These are phyloP conservation scores for Penicillium corylophilum DNA, from an alignment of 2,329 filamentous ascomycete genomes.

Conservation along the genomic window DNA sequence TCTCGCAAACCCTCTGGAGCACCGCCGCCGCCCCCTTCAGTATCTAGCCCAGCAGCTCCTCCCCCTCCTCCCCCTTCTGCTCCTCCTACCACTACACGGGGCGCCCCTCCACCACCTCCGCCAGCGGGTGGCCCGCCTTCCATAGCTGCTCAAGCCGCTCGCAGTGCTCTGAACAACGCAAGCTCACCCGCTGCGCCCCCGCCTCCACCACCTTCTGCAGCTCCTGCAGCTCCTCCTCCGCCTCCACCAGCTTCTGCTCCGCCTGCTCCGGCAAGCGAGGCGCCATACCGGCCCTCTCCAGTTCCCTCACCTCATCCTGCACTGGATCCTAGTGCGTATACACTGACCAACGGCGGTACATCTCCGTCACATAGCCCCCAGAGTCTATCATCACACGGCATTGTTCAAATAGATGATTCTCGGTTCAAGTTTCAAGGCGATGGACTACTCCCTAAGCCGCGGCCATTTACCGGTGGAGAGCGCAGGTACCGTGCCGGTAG, in stretches of 20 bases:
- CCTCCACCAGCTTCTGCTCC: conserved; percentile 39
- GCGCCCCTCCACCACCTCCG: conserved; percentile 38
- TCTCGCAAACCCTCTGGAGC: conserved; percentile 57
- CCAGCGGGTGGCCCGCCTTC: conserved; percentile 32
- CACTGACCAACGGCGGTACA: conserved; percentile 62
- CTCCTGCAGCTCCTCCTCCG: conserved; percentile 42
- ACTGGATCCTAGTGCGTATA: conserved; percentile 75
- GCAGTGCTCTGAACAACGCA: conserved; percentile 55
- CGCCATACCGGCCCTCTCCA: conserved; percentile 46
- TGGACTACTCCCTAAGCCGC: conserved; percentile 75
- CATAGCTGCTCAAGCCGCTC: conserved; percentile 59
- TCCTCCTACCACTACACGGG: conserved; percentile 39
- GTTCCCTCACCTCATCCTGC: conserved; percentile 56
- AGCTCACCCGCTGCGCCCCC: conserved; percentile 46
- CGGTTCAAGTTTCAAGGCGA: conserved; percentile 89
- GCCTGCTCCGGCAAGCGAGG: conserved; percentile 40
- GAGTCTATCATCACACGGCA: conserved; percentile 26
- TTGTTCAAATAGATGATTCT: conserved; percentile 67
- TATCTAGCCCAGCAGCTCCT: conserved; percentile 44
- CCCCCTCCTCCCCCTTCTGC: conserved; percentile 44
- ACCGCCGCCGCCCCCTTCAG: conserved; percentile 44
- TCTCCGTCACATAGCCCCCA: conserved; percentile 27
- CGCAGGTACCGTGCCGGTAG: conserved; percentile 86
- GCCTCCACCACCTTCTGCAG: conserved; percentile 34
- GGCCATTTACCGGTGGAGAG: conserved; percentile 71